phyloP scores from a whole-genome alignment of 495 filamentous ascomycete species.

The Lindgomyces ingoldianus region DNA sequence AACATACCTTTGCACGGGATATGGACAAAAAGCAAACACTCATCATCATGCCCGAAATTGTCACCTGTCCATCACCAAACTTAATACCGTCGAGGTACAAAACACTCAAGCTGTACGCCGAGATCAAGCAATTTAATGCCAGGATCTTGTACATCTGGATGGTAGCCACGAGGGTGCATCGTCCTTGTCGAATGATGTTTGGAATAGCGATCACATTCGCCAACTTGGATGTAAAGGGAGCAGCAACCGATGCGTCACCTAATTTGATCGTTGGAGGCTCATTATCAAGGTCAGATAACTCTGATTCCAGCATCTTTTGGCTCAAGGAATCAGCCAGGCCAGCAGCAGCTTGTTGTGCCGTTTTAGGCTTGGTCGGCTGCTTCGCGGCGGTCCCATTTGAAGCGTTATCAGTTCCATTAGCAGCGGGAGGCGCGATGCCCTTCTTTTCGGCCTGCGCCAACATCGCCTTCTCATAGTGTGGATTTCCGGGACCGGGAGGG shows the following conservation, averaged over 20 bases:
- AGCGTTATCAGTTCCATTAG: slow-evolving; percentile 43
- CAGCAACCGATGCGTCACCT: slow-evolving; percentile 94
- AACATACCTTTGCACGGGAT: slow-evolving; percentile 78
- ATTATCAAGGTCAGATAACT: slow-evolving; percentile 69
- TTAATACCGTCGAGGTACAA: slow-evolving; percentile 98
- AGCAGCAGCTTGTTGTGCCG: slow-evolving; percentile 67
- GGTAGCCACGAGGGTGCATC: slow-evolving; percentile 94
- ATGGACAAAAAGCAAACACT: slow-evolving; percentile 98
- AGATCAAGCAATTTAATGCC: slow-evolving; percentile 96
- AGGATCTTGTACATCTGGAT: slow-evolving; percentile 99
- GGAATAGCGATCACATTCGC: slow-evolving; percentile 96
- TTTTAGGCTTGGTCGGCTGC: slow-evolving; percentile 44
- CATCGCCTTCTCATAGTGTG: slow-evolving; percentile 93
- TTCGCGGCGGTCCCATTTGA: slow-evolving; percentile 40
- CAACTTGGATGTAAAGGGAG: slow-evolving; percentile 96
- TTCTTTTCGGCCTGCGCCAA: slow-evolving; percentile 77
- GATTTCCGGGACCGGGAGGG: slow-evolving; percentile 86
- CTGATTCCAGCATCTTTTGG: slow-evolving; percentile 82
- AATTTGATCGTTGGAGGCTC: slow-evolving; percentile 97
- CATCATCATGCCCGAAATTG: slow-evolving; percentile 99
- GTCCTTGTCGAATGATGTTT: slow-evolving; percentile 96
- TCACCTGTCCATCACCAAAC: slow-evolving; percentile 97
- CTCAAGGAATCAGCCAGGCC: slow-evolving; percentile 86
- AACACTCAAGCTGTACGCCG: slow-evolving; percentile 94
- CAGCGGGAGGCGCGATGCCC: slow-evolving; percentile 53